phyloP scores from a whole-genome alignment of 768 basidiomycete genomes.

The Lentinus tigrinus region DNA sequence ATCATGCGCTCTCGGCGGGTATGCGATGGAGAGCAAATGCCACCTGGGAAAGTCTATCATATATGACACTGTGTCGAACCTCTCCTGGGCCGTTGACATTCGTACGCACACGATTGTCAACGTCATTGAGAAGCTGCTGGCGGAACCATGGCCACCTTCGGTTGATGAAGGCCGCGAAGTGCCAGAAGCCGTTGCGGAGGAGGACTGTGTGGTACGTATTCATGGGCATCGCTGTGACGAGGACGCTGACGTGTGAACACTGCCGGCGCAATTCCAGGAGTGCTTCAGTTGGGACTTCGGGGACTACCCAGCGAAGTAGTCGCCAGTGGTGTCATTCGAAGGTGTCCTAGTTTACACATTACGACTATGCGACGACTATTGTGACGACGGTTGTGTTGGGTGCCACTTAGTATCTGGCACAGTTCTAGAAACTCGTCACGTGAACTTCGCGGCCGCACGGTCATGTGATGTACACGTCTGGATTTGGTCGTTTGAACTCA shows the following conservation, averaged over 20 bases:
- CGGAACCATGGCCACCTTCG: conserved; percentile 68
- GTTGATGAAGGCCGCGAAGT: conserved; percentile 63
- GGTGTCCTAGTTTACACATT: no score
- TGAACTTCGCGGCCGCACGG: no score
- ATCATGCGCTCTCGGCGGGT: conserved; percentile 84
- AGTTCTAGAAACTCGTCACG: no score
- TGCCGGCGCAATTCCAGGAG: conserved; percentile 41
- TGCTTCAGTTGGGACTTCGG: conserved; percentile 74
- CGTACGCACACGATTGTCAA: conserved; percentile 77
- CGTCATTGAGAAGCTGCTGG: conserved; percentile 74
- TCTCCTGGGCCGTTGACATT: conserved; percentile 83
- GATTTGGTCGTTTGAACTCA: no score
- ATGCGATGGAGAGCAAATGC: conserved; percentile 83
- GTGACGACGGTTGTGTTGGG: no score
- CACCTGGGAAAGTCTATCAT: conserved; percentile 84
- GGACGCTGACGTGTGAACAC: neutral
- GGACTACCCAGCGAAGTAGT: conserved; percentile 31
- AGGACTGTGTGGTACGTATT: conserved; percentile 68
- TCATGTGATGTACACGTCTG: no score
- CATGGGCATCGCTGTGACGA: neutral
- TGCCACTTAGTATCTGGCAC: no score
- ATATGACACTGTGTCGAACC: conserved; percentile 88
- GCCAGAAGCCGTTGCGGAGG: conserved; percentile 50
- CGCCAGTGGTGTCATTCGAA: neutral
- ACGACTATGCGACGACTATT: no score